Conservation (phyloP, 2,329 filamentous ascomycete genomes). For the Diaporthe caulivora region DNA sequence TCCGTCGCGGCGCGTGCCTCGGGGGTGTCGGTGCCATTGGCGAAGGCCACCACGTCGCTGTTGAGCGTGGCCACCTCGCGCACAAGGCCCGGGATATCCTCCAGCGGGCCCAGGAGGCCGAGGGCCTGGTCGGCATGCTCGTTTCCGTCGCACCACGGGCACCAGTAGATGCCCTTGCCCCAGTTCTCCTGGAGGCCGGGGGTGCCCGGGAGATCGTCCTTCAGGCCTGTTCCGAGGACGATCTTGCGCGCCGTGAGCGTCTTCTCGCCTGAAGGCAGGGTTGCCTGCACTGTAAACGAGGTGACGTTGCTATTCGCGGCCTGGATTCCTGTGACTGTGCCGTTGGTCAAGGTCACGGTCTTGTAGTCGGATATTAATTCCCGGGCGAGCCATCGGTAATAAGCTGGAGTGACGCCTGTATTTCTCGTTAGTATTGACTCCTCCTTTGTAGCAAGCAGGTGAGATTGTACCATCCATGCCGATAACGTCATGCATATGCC, state of each 20-base stretch:
- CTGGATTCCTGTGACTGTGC: conserved; percentile 42
- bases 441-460: background rate
- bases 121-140: conserved; percentile 71
- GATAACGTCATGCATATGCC: conserved; percentile 72
- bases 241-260: conserved; percentile 64
- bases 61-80: conserved; percentile 68
- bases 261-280: conserved; percentile 44
- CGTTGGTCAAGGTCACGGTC: conserved; percentile 60
- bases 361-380: conserved; percentile 64
- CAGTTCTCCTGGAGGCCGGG: conserved; percentile 68
- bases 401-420: conserved; percentile 64
- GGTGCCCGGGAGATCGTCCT: conserved; percentile 66
- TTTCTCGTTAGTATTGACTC: conserved; percentile 18
- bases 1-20: conserved; percentile 55
- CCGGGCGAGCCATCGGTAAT: conserved; percentile 67
- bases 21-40: conserved; percentile 69
- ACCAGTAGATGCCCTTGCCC: conserved; percentile 73
- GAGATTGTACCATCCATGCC: conserved; percentile 66
- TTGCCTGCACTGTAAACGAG: conserved; percentile 58
- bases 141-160: conserved; percentile 74
- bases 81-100: conserved; percentile 57
- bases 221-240: conserved; percentile 69
- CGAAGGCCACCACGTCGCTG: conserved; percentile 66
- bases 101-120: conserved; percentile 63
- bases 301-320: conserved; percentile 50